Evolutionary conservation across 805 yeast species (phyloP), one percentile per base, ranked within the genome.

Genomic region (Pichia pseudocactophila): DNA sequence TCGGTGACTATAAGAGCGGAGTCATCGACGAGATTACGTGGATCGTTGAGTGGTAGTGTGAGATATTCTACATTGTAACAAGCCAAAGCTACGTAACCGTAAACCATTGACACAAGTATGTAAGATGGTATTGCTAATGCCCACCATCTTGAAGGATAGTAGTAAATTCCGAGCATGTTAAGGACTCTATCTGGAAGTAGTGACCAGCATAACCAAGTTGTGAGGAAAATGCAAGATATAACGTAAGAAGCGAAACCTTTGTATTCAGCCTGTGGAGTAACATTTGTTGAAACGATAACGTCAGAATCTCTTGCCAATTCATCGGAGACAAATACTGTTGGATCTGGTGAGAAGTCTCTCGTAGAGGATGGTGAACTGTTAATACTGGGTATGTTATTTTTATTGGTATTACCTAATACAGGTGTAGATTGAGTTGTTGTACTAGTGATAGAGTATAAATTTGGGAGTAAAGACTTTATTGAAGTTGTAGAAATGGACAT

Each of bases 81-180:
- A 2, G 80, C 78, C 34, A 89, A 61, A 9, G 80, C 85, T 2
- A 82, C 65, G 58, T 89, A 90, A 0, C 72, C 73, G 55, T 76
- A 88, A 15, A 80, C 62, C 87, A 89, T 79, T 10, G 70, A 58
- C 70, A 85, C 76, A 26, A 90, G 62, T 5, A 81, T 69, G 50
- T 75, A 76, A 12, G 85, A 69, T 4, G 96, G 95, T 2, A 84
- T 59, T 1, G 86, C 83, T 30, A 84, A 57, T 2, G 95, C 80
- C 98, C 97, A 92, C 79, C 89, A 83, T 50, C 94, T 70, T 27
- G 90, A 83, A 0, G 97, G 97, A 52, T 80, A 83, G 59, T 80
- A 90, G 59, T 79, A 88, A 53, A 71, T 74, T 15, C 78, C 79
- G 26, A 76, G 50, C 8, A 52, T 52, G 43, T 76, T 69, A 34